A percentile compares a stretch with the other conserved stretches of the same genome.
phyloP scores from a whole-genome alignment of 306 rosid genomes.

The Corylus heterophylla region DNA sequence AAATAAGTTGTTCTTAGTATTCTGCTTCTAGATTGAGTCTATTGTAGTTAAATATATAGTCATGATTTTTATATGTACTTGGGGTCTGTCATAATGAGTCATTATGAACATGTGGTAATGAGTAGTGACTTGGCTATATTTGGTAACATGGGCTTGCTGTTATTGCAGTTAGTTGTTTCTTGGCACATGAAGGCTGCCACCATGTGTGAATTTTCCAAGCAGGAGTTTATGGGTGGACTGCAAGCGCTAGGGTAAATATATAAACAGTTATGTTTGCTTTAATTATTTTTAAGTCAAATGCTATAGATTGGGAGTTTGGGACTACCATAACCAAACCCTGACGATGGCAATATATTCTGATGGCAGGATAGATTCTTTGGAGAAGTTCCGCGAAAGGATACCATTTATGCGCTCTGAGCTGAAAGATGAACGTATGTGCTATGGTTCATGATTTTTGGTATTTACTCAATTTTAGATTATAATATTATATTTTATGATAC shows the following conservation, averaged over 20 bases:
- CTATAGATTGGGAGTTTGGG: constrained; percentile 3
- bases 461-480: constrained; percentile 10
- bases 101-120: constrained; percentile 6
- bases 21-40: neutral
- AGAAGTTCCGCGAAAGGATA: constrained; percentile 87
- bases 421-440: constrained; percentile 84
- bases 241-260: constrained; percentile 77
- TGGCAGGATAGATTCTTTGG: constrained; percentile 94
- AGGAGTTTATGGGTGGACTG: constrained; percentile 87
- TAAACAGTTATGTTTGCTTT: neutral
- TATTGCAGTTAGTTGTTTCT: constrained; percentile 90
- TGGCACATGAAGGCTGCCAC: constrained; percentile 99
- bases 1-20: neutral
- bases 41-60: neutral
- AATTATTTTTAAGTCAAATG: neutral
- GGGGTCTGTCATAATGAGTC: neutral
- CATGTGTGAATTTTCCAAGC: constrained; percentile 97
- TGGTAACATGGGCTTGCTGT: constrained; percentile 22
- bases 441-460: constrained; percentile 5
- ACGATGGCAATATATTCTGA: constrained; percentile 26
- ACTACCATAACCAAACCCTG: constrained; percentile 1
- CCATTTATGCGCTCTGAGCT: constrained; percentile 90
- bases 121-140: neutral
- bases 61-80: neutral
- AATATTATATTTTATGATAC: constrained; percentile 22